Evolutionary conservation across 116 monocot species (phyloP).

Genomic region (Posidonia oceanica): DNA sequence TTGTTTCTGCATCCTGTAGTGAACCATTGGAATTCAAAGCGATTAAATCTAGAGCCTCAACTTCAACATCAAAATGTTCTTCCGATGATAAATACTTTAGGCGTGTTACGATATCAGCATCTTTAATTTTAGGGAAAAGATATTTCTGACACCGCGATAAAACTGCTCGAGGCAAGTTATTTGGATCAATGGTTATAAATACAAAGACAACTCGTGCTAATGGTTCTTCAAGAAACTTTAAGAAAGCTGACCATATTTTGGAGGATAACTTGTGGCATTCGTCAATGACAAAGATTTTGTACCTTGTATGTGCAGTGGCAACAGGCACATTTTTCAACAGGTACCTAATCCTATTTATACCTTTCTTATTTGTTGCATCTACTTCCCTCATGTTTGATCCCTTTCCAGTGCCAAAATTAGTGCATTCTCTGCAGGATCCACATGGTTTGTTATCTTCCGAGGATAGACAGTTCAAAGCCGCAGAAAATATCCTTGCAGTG

Average conservation of each 20-base stretch:
- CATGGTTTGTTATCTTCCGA: slow-evolving; percentile 55
- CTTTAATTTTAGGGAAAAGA: slow-evolving; percentile 60
- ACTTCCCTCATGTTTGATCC: slow-evolving; percentile 52
- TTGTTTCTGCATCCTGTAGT: slow-evolving; percentile 90
- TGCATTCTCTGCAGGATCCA: slow-evolving; percentile 62
- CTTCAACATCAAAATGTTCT: slow-evolving; percentile 68
- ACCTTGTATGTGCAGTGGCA: slow-evolving; percentile 15
- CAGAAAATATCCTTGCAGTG: slow-evolving; percentile 55
- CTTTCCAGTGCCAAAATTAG: slow-evolving; percentile 54
- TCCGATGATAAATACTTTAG: slow-evolving; percentile 35
- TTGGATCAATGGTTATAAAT: slow-evolving; percentile 29
- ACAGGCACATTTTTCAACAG: slow-evolving; percentile 12
- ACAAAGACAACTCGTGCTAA: slow-evolving; percentile 46
- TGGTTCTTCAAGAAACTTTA: slow-evolving; percentile 38
- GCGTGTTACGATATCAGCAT: slow-evolving; percentile 33
- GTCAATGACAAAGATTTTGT: slow-evolving; percentile 59
- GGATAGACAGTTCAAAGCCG: slow-evolving; percentile 52
- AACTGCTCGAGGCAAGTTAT: slow-evolving; percentile 48
- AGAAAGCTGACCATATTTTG: slow-evolving; percentile 41
- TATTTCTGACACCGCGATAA: slow-evolving; percentile 80
- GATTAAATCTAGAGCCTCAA: slow-evolving; percentile 72
- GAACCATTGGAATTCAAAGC: slow-evolving; percentile 88
- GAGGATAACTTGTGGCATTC: slow-evolving; percentile 36
- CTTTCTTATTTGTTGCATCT: slow-evolving; percentile 36
- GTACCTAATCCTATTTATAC: slow-evolving; percentile 29